Percentiles rank a stretch among this genome's conserved stretches.
Evolutionary conservation across 306 rosid genomes (phyloP).

Genomic region (Fagus sylvatica): DNA sequence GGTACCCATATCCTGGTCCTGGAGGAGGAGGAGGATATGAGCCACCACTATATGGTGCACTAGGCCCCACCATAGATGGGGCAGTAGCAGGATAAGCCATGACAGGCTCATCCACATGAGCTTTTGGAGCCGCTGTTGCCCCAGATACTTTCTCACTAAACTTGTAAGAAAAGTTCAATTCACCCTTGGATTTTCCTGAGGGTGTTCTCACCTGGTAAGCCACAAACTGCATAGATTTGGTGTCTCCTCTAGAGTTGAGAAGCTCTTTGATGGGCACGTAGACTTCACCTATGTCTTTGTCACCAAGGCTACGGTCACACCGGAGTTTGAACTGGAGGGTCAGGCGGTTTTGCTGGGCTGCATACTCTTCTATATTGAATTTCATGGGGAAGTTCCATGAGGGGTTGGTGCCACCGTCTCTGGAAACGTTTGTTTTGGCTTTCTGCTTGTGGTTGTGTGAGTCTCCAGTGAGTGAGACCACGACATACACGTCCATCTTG

Average conservation of each 20-base stretch:
- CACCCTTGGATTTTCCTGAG: constrained; percentile 60
- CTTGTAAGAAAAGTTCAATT: constrained; percentile 47
- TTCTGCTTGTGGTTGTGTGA: constrained; percentile 4
- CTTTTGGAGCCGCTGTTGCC: background rate
- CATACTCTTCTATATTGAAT: constrained; percentile 46
- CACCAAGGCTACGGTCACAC: constrained; percentile 50
- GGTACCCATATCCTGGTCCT: constrained; percentile 25
- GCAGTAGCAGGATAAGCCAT: constrained; percentile 17
- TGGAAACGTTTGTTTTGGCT: constrained; percentile 41
- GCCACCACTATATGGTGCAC: constrained; percentile 15
- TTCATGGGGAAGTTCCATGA: constrained; percentile 57
- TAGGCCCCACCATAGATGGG: constrained; percentile 18
- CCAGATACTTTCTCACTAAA: constrained; percentile 23
- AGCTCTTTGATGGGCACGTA: constrained; percentile 60
- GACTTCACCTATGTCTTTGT: constrained; percentile 55
- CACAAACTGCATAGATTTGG: constrained; percentile 26
- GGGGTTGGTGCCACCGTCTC: constrained; percentile 49
- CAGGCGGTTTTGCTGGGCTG: constrained; percentile 44
- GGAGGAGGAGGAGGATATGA: constrained; percentile 16
- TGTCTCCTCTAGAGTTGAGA: constrained; percentile 36
- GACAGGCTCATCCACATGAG: constrained; percentile 15
- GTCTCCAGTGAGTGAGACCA: constrained; percentile 59
- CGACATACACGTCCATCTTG: constrained; percentile 77
- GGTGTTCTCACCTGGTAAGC: constrained; percentile 58
- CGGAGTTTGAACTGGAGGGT: constrained; percentile 45